Evolutionary conservation across 1,139 yeast genomes (phyloP), one percentile per base, ranked within the genome.

Genomic region (Candida neerlandica): DNA sequence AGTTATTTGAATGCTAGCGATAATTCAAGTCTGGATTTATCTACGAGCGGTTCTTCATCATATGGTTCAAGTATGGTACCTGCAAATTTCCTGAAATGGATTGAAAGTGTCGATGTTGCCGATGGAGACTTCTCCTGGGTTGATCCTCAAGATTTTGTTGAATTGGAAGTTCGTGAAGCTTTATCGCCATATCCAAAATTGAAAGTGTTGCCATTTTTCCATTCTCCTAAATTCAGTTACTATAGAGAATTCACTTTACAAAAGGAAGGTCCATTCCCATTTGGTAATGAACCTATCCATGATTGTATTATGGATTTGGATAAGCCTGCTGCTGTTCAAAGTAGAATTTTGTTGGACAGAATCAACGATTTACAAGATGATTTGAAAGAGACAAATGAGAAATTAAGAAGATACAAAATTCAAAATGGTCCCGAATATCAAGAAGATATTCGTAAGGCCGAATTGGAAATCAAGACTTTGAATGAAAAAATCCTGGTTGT

Each of bases 101-200:
- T 62, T 40, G 63, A 60, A 27, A 66, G 66, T 43, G 62, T 73
- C 48, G 71, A 71, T 34, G 66, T 71, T 7, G 65, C 67, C 30
- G 82, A 76, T 29, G 67, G 66, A 46, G 89, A 85, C 55, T 63
- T 71, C 48, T 64, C 82, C 0, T 94, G 98, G 98, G 71, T 84
- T 46, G 97, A 94, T 62, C 68, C 80, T 29, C 83, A 88, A 51
- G 99, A 94, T 67, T 94, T 84, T 59, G 74, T 81, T 14, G 98
- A 94, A 60, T 69, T 92, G 41, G 89, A 82, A 60, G 73, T 77
- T 56, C 69, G 69, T n/a, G 72, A 77, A 53, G 65, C 73, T 21
- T 71, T 67, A 2, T 71, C 80, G 4, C 73, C 79, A 1, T 67
- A 75, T 42, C 94, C 96, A 0, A 68, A 73, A 41, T 77, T 92